These are phyloP conservation scores for Gossypium schwendimanii DNA, from an alignment of 441 rosid genomes.

Conservation along the genomic window DNA sequence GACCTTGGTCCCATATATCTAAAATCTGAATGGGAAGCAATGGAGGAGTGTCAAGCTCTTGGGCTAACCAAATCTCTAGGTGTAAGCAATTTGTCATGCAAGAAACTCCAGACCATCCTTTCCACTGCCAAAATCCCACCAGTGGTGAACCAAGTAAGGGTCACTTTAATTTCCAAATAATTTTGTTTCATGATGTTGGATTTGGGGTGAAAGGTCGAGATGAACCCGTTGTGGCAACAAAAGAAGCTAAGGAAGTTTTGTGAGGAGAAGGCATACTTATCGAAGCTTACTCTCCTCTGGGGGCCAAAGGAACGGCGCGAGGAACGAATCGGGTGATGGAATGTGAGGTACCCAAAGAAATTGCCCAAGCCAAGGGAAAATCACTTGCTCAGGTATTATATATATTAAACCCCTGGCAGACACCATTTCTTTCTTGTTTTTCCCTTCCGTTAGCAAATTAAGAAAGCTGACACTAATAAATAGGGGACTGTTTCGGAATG, in stretches of 20 bases:
- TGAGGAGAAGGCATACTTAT: conserved; percentile 21
- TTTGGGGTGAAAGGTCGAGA: conserved; percentile 34
- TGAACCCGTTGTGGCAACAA: conserved; percentile 48
- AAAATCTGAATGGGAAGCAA: conserved; percentile 45
- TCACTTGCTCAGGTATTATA: conserved; percentile 31
- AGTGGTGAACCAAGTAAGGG: conserved; percentile 43
- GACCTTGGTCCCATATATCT: conserved; percentile 37
- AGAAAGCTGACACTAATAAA: too few species aligned
- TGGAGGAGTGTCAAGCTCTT: conserved; percentile 49
- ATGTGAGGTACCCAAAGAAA: conserved; percentile 23
- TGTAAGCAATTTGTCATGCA: conserved; percentile 59
- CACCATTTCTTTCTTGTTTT: too few species aligned
- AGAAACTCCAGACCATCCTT: conserved; percentile 45
- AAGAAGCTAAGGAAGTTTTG: conserved; percentile 34
- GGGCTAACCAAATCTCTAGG: conserved; percentile 55
- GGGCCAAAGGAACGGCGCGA: conserved; percentile 36
- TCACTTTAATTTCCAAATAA: neutral
- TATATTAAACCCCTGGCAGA: neutral
- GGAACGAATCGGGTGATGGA: conserved; percentile 34
- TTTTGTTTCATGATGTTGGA: neutral
- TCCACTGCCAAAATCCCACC: conserved; percentile 50
- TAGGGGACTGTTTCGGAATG: too few species aligned
- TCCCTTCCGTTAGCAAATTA: too few species aligned
- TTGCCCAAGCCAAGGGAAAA: conserved; percentile 30
- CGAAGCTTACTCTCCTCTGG: conserved; percentile 39